A percentile compares a stretch with the other conserved stretches of the same genome.
phyloP scores from a whole-genome alignment of 495 filamentous ascomycete genomes.

The Aspergillus carlsbadensis region DNA sequence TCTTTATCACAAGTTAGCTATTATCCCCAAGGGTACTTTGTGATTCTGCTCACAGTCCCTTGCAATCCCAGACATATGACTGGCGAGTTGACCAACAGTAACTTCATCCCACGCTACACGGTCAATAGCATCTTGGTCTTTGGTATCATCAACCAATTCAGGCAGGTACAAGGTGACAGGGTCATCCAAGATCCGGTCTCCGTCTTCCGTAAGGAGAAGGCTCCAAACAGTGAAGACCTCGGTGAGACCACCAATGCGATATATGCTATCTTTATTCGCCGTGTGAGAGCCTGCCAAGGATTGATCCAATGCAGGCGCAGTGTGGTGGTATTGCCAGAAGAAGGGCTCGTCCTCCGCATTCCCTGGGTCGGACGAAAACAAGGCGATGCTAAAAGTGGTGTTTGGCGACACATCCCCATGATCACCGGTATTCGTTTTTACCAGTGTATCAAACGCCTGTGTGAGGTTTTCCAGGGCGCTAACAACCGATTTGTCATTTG shows the following conservation, averaged over 20 bases:
- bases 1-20: background rate
- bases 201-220: conserved; percentile 43
- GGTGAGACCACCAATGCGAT: conserved; percentile 46
- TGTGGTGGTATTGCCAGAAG: conserved; percentile 47
- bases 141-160: conserved; percentile 35
- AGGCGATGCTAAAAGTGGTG: conserved; percentile 47
- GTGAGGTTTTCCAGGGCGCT: conserved; percentile 13
- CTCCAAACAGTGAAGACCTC: conserved; percentile 48
- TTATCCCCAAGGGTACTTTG: background rate
- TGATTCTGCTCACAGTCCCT: conserved; percentile 37
- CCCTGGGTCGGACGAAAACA: conserved; percentile 46
- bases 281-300: conserved; percentile 2
- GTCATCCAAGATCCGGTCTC: conserved; percentile 44
- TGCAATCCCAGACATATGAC: conserved; percentile 40
- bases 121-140: conserved; percentile 2
- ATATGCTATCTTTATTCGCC: conserved; percentile 38
- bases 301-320: conserved; percentile 34
- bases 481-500: conserved; percentile 23
- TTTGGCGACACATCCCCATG: conserved; percentile 21
- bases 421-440: conserved; percentile 4
- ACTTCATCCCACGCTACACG: conserved; percentile 47
- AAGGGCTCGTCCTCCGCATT: conserved; percentile 28
- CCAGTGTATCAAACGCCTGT: conserved; percentile 12
- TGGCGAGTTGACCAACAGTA: conserved; percentile 45
- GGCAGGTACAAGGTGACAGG: conserved; percentile 52